Evolutionary conservation across 345 rosid species (phyloP).

Genomic region (Lepidium aucheri): DNA sequence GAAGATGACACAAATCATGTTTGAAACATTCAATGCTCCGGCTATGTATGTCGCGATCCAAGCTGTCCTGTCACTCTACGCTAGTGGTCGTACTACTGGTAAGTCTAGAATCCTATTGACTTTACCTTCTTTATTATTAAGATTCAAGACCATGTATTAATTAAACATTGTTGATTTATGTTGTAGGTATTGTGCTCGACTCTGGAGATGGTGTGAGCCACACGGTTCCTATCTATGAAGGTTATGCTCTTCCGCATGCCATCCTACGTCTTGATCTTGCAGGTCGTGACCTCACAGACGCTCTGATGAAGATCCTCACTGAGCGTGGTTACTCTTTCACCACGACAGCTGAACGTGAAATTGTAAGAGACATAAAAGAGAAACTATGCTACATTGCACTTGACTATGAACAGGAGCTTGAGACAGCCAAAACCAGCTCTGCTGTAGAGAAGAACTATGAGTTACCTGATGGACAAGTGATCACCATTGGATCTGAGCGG

Average conservation of each 20-base stretch:
- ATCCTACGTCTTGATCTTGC: constrained; percentile 58
- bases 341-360: constrained; percentile 34
- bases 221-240: too few relatives aligned
- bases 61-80: constrained; percentile 58
- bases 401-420: constrained; percentile 52
- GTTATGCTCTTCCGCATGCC: constrained; percentile 23
- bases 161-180: too few relatives aligned
- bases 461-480: constrained; percentile 61
- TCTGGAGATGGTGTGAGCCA: too few relatives aligned
- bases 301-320: constrained; percentile 53
- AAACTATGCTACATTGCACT: constrained; percentile 52
- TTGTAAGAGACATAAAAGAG: constrained; percentile 44
- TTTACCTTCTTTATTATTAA: too few relatives aligned
- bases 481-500: constrained; percentile 53
- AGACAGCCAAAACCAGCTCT: constrained; percentile 26
- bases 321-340: constrained; percentile 68
- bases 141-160: too few relatives aligned
- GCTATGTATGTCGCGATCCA: too few relatives aligned
- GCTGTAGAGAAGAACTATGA: constrained; percentile 43
- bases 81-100: constrained; percentile 65
- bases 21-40: too few relatives aligned
- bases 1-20: too few relatives aligned
- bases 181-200: constrained; percentile 14
- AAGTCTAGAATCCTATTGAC: not conserved
- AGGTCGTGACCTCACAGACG: constrained; percentile 57